These are phyloP conservation scores for Diaporthe humulicola DNA, from an alignment of 2,329 filamentous ascomycete species.

Conservation along the genomic window DNA sequence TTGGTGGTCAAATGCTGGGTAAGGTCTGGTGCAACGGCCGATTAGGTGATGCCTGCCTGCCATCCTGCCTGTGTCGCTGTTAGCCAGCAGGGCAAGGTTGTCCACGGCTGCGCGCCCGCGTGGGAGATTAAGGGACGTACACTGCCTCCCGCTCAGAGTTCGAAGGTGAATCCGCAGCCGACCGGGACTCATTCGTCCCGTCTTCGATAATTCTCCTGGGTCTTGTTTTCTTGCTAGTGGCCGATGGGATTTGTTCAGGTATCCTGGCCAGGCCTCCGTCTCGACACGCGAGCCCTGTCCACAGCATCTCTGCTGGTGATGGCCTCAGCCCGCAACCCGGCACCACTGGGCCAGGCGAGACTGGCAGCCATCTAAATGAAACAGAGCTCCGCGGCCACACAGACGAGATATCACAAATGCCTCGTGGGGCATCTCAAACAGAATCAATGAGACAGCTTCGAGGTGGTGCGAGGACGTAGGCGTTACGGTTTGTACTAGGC, in stretches of 20 bases:
- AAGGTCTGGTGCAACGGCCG: neutral
- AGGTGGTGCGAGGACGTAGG: neutral
- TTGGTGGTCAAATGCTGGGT: neutral
- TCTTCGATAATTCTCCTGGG: conserved; percentile 24
- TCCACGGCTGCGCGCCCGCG: neutral
- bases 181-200: conserved; percentile 14
- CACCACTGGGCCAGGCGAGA: neutral
- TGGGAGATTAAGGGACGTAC: conserved; percentile 9
- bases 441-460: conserved; percentile 1
- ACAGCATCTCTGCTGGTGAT: neutral
- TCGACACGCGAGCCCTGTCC: neutral
- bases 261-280: neutral
- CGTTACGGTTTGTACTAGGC: conserved; percentile 19
- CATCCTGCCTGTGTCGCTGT: neutral
- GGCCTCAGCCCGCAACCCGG: conserved; percentile 3
- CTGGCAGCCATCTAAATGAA: conserved; percentile 21
- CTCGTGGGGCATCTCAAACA: conserved; percentile 15
- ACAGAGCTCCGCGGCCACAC: conserved; percentile 15
- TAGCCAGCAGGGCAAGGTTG: neutral
- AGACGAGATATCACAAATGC: conserved; percentile 4
- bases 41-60: neutral
- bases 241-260: neutral
- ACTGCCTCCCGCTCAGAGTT: conserved; percentile 23
- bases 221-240: neutral
- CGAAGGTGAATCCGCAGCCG: conserved; percentile 17